Percentiles rank a stretch among this genome's conserved stretches.
Conservation (phyloP, 2,329 filamentous ascomycete genomes). For the Colletotrichum cereale region DNA sequence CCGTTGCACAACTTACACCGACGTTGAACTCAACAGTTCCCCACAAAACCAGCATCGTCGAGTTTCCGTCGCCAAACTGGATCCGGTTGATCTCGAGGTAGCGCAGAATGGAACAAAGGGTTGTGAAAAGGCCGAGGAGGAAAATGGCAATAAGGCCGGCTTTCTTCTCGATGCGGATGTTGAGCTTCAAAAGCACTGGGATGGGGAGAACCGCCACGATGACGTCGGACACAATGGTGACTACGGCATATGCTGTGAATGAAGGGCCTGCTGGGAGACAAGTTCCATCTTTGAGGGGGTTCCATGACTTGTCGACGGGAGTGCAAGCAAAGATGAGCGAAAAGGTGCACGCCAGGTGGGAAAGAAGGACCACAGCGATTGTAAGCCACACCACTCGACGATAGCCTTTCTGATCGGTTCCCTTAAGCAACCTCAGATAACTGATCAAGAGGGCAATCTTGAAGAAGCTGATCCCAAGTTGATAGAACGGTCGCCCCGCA, state of each 20-base stretch:
- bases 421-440: conserved; percentile 63
- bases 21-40: conserved; percentile 70
- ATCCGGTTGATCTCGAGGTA: conserved; percentile 65
- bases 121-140: conserved; percentile 66
- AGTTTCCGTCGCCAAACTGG: conserved; percentile 64
- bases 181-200: conserved; percentile 61
- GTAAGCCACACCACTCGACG: conserved; percentile 58
- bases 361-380: conserved; percentile 57
- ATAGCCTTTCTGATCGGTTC: conserved; percentile 60
- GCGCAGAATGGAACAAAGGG: conserved; percentile 65
- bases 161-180: conserved; percentile 62
- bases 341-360: conserved; percentile 62
- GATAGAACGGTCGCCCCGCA: conserved; percentile 66
- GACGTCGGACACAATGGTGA: conserved; percentile 65
- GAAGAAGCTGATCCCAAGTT: conserved; percentile 68
- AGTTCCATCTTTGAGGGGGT: conserved; percentile 52
- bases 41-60: conserved; percentile 68
- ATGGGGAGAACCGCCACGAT: conserved; percentile 63
- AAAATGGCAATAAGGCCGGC: conserved; percentile 65
- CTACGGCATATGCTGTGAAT: conserved; percentile 64
- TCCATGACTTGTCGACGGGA: conserved; percentile 63
- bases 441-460: conserved; percentile 66
- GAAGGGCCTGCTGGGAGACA: conserved; percentile 61
- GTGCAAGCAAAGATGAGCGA: conserved; percentile 63
- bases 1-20: conserved; percentile 55